Conservation (phyloP, 768 basidiomycete species). For the Sporobolomyces phaffii region DNA sequence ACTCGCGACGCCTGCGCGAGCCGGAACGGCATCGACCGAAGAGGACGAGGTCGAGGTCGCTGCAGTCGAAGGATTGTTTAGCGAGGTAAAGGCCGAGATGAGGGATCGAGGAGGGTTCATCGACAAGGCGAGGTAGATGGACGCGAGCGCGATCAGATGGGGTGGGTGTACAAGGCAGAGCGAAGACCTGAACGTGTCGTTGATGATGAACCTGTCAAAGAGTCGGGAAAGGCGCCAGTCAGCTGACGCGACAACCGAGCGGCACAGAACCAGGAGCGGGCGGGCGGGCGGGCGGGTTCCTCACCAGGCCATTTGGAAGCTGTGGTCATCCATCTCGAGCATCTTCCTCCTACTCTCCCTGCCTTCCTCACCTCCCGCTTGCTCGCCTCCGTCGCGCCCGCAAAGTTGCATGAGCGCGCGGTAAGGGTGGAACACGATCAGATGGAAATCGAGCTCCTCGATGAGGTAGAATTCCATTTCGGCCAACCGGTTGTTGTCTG, state of each 20-base stretch:
- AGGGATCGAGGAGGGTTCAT: constrained; percentile 53
- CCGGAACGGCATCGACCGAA: neutral
- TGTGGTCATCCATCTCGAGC: constrained; percentile 66
- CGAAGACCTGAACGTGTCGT: constrained; percentile 90
- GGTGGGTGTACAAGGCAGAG: constrained; percentile 92
- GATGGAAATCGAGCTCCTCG: constrained; percentile 90
- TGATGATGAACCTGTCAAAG: constrained; percentile 78
- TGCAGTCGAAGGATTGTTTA: constrained; percentile 46
- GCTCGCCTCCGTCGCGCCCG: constrained; percentile 43
- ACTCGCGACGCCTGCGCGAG: neutral
- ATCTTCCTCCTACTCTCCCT: constrained; percentile 57
- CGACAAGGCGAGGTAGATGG: constrained; percentile 79
- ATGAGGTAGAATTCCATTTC: constrained; percentile 98
- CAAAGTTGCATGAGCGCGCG: constrained; percentile 63
- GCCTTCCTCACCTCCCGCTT: constrained; percentile 46
- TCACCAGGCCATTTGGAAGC: constrained; percentile 86
- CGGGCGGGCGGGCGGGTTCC: no score
- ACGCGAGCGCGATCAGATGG: constrained; percentile 85
- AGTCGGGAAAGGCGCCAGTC: no score
- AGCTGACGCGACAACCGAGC: no score
- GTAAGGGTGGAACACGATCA: constrained; percentile 91
- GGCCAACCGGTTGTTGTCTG: constrained; percentile 73
- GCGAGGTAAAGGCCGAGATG: constrained; percentile 41
- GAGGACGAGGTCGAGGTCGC: constrained; percentile 2
- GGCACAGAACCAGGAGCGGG: no score